phyloP scores from a whole-genome alignment of 2,329 filamentous ascomycete genomes.

The Dothiorella sarmentorum region DNA sequence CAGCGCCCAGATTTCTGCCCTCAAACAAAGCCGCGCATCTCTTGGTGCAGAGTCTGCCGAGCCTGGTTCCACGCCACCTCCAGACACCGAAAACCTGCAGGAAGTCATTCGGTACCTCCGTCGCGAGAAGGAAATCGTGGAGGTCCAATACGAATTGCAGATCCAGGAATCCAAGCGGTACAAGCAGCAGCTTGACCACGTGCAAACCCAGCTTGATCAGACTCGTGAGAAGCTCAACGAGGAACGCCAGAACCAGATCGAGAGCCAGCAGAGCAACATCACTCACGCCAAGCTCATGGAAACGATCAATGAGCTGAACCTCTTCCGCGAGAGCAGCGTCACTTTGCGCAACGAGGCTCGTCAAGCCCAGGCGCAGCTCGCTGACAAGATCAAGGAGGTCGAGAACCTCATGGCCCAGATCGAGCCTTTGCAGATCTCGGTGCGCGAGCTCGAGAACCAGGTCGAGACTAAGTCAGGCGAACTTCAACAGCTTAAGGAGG shows the following conservation, averaged over 20 bases:
- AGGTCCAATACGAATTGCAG: slow-evolving; percentile 92
- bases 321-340: slow-evolving; percentile 91
- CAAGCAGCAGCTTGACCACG: slow-evolving; percentile 85
- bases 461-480: slow-evolving; percentile 81
- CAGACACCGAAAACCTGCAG: slow-evolving; percentile 71
- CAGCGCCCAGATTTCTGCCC: slow-evolving; percentile 69
- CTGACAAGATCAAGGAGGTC: slow-evolving; percentile 70
- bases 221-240: slow-evolving; percentile 84
- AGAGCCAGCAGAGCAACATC: slow-evolving; percentile 68
- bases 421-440: slow-evolving; percentile 75
- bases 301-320: slow-evolving; percentile 90
- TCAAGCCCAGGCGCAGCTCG: slow-evolving; percentile 71
- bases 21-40: slow-evolving; percentile 71
- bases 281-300: slow-evolving; percentile 89
- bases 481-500: slow-evolving; percentile 81
- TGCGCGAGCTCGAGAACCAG: slow-evolving; percentile 79
- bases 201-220: slow-evolving; percentile 84
- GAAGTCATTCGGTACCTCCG: slow-evolving; percentile 90
- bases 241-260: slow-evolving; percentile 73
- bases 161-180: slow-evolving; percentile 82
- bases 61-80: slow-evolving; percentile 48
- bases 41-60: slow-evolving; percentile 52
- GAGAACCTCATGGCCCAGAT: slow-evolving; percentile 72
- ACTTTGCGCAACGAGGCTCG: slow-evolving; percentile 84
- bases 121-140: slow-evolving; percentile 94